A percentile compares a stretch with the other conserved stretches of the same genome.
Conservation (phyloP, 169 alveolate genomes). For the Plasmodium sp. region DNA sequence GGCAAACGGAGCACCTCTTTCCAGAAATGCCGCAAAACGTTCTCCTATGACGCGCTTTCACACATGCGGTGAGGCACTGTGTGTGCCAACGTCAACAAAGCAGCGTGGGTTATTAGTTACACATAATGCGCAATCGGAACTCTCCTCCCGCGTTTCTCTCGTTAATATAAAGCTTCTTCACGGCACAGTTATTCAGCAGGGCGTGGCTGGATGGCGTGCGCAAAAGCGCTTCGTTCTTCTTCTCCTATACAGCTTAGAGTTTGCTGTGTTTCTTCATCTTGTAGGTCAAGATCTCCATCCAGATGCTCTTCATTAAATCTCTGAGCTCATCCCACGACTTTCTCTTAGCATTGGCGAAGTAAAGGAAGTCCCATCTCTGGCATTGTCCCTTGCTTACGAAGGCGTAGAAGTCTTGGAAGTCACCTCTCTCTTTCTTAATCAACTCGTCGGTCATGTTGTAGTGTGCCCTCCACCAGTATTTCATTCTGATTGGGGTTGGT, state of each 20-base stretch:
- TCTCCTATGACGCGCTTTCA: background rate
- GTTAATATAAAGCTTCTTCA: too few species aligned
- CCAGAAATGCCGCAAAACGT: background rate
- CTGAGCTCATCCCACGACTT: slow-evolving; percentile 8
- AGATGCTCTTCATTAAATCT: background rate
- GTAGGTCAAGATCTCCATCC: slow-evolving; percentile 50
- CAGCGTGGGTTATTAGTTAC: background rate
- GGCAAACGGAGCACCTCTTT: background rate
- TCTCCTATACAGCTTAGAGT: background rate
- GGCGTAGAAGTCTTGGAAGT: background rate
- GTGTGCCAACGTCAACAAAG: background rate
- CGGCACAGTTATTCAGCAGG: background rate
- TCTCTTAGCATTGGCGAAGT: slow-evolving; percentile 16
- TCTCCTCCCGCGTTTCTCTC: background rate
- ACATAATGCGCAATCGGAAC: background rate
- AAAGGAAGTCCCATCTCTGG: slow-evolving; percentile 3
- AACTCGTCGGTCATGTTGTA: slow-evolving; percentile 18
- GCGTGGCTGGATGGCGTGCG: background rate
- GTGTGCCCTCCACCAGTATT: slow-evolving; percentile 54
- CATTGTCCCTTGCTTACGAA: slow-evolving; percentile 18
- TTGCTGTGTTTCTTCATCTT: slow-evolving; percentile 42
- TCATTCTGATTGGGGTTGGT: slow-evolving; percentile 13
- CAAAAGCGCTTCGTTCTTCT: background rate
- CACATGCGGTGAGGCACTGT: background rate
- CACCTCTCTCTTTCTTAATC: slow-evolving; percentile 16